A percentile compares a stretch with the other conserved stretches of the same genome.
phyloP scores from a whole-genome alignment of 768 basidiomycete species.

The Xerocomellus dryophilus region DNA sequence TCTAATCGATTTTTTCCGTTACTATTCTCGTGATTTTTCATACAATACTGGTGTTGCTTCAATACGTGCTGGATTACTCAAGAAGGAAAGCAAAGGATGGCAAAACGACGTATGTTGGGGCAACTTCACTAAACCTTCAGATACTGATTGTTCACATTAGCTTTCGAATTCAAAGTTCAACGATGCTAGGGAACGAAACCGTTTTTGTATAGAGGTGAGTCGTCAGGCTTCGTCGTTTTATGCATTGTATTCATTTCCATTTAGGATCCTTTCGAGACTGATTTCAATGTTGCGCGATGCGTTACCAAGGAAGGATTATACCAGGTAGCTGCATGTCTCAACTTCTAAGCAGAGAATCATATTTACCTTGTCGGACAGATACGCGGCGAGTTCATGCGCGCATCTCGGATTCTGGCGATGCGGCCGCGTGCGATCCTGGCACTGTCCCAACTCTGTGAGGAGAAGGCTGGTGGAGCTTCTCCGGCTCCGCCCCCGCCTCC shows the following conservation, averaged over 20 bases:
- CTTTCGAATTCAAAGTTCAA: constrained; percentile 55
- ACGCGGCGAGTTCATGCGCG: constrained; percentile 98
- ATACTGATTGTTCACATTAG: constrained; percentile 28
- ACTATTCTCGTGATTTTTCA: constrained; percentile 88
- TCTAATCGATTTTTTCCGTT: constrained; percentile 96
- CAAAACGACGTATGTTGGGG: constrained; percentile 73
- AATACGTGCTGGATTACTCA: constrained; percentile 82
- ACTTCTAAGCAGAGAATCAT: background rate
- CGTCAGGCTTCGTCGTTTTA: background rate
- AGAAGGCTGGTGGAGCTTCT: constrained; percentile 57
- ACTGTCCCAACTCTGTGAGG: constrained; percentile 88
- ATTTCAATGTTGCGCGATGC: constrained; percentile 95
- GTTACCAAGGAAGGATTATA: constrained; percentile 96
- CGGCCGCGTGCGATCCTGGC: constrained; percentile 80
- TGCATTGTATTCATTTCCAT: background rate
- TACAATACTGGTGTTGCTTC: constrained; percentile 92
- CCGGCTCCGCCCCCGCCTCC: constrained; percentile 42
- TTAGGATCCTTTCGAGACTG: constrained; percentile 95
- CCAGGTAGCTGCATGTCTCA: constrained; percentile 48
- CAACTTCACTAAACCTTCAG: background rate
- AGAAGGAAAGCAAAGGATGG: constrained; percentile 94
- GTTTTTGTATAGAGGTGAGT: constrained; percentile 90
- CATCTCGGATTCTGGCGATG: constrained; percentile 75
- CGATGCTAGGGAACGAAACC: constrained; percentile 82
- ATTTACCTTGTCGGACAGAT: constrained; percentile 55